A percentile compares a stretch with the other conserved stretches of the same genome.
phyloP scores from a whole-genome alignment of 371 early-diverging fungal species.

The Rhizopus arrhizus region DNA sequence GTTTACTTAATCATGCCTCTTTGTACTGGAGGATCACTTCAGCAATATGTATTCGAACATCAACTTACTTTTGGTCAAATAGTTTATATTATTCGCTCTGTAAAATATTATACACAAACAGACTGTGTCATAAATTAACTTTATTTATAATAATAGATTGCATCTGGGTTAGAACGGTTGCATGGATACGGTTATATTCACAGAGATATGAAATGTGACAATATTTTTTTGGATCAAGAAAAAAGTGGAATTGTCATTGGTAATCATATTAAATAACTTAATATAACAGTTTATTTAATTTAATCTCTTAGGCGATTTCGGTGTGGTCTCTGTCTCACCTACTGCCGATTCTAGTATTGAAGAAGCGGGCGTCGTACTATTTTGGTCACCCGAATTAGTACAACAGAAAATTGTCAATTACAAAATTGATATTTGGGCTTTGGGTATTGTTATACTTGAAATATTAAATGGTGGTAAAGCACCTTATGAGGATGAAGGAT shows the following conservation, averaged over 20 bases:
- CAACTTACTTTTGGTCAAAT: slow-evolving; percentile 50
- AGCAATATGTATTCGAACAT: slow-evolving; percentile 55
- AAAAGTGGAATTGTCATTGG: slow-evolving; percentile 49
- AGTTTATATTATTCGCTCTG: slow-evolving; percentile 46
- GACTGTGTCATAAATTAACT: slow-evolving; percentile 6
- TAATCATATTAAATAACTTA: slow-evolving; percentile 16
- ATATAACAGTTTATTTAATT: not conserved
- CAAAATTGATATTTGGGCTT: slow-evolving; percentile 54
- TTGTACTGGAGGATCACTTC: slow-evolving; percentile 53
- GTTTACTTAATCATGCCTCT: slow-evolving; percentile 55
- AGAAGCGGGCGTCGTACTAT: slow-evolving; percentile 57
- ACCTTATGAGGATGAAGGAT: slow-evolving; percentile 54
- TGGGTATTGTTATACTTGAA: slow-evolving; percentile 54
- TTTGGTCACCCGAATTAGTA: slow-evolving; percentile 58
- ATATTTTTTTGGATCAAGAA: slow-evolving; percentile 48
- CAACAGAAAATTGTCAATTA: slow-evolving; percentile 48
- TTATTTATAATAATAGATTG: slow-evolving; percentile 34
- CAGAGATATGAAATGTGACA: slow-evolving; percentile 58
- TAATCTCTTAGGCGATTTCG: slow-evolving; percentile 46
- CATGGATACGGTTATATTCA: slow-evolving; percentile 55
- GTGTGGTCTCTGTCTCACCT: slow-evolving; percentile 53
- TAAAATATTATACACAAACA: slow-evolving; percentile 19
- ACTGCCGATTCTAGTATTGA: slow-evolving; percentile 52
- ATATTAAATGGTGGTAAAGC: slow-evolving; percentile 53
- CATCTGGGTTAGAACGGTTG: slow-evolving; percentile 48